Conservation (phyloP, 2,329 filamentous ascomycete species). For the Biscogniauxia marginata region DNA sequence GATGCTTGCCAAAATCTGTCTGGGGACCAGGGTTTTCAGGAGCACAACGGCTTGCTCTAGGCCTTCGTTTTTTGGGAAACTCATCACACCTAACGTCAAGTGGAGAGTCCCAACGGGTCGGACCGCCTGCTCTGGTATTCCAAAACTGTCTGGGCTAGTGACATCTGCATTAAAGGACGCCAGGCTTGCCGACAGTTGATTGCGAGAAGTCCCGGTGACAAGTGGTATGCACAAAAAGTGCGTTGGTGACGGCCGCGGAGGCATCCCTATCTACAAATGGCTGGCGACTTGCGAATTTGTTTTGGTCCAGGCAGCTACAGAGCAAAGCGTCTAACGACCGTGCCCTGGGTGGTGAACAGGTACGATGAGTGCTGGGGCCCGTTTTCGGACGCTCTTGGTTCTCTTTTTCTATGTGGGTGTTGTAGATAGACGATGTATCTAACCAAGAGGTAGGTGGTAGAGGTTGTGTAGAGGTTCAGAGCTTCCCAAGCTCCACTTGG, state of each 20-base stretch:
- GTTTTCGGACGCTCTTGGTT: too few relatives aligned
- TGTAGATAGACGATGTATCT: neutral
- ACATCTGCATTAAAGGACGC: conserved; percentile 61
- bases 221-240: conserved; percentile 79
- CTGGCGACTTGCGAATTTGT: neutral
- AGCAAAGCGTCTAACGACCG: neutral
- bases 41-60: conserved; percentile 43
- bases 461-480: neutral
- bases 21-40: conserved; percentile 38
- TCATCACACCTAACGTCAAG: conserved; percentile 85
- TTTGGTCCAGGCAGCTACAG: neutral
- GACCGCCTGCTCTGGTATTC: conserved; percentile 65
- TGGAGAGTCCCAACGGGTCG: conserved; percentile 79
- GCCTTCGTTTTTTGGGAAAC: conserved; percentile 52
- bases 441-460: too few relatives aligned
- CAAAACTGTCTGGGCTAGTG: conserved; percentile 41
- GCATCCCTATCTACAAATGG: conserved; percentile 28
- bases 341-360: neutral
- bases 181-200: conserved; percentile 64
- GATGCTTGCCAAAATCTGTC: conserved; percentile 37
- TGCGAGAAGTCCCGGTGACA: conserved; percentile 56
- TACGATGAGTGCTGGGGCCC: neutral
- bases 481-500: neutral
- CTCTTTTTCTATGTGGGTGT: too few relatives aligned
- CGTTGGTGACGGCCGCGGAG: conserved; percentile 49